Evolutionary conservation across 2,329 filamentous ascomycete genomes (phyloP).

Genomic region (Apiospora koreana): DNA sequence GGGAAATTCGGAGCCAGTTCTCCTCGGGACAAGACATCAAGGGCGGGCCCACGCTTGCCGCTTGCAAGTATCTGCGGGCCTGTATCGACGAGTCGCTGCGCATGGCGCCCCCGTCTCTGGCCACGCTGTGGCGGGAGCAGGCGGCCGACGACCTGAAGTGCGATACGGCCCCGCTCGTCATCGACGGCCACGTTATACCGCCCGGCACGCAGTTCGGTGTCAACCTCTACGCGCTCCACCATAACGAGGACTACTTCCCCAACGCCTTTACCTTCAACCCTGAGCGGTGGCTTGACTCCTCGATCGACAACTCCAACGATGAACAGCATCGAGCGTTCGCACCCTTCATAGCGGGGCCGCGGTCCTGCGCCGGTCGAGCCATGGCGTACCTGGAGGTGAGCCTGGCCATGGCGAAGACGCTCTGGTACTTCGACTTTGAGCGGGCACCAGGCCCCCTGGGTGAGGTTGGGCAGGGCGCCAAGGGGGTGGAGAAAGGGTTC

Average conservation of each 20-base stretch:
- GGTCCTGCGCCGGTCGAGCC: neutral
- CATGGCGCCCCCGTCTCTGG: constrained; percentile 13
- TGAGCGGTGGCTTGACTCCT: constrained; percentile 31
- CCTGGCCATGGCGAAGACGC: neutral
- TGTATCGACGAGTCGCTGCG: constrained; percentile 15
- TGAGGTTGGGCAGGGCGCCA: neutral
- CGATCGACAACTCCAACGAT: no score
- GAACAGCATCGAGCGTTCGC: neutral
- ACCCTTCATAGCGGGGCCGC: neutral
- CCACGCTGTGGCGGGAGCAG: constrained; percentile 13
- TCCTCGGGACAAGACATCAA: constrained; percentile 29
- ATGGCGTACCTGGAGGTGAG: neutral
- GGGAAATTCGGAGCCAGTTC: no score
- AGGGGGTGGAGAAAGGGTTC: neutral
- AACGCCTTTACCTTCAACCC: constrained; percentile 17
- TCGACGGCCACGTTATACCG: constrained; percentile 13
- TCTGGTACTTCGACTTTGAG: neutral
- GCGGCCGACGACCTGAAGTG: neutral
- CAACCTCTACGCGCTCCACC: constrained; percentile 14
- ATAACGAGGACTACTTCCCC: constrained; percentile 15
- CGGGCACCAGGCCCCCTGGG: neutral
- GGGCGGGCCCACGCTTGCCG: constrained; percentile 31
- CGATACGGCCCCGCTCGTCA: neutral
- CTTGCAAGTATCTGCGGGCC: constrained; percentile 25
- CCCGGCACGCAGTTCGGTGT: constrained; percentile 16